Conservation (phyloP, 352 stramenopile genomes). For the Thalassiosira allenii region DNA sequence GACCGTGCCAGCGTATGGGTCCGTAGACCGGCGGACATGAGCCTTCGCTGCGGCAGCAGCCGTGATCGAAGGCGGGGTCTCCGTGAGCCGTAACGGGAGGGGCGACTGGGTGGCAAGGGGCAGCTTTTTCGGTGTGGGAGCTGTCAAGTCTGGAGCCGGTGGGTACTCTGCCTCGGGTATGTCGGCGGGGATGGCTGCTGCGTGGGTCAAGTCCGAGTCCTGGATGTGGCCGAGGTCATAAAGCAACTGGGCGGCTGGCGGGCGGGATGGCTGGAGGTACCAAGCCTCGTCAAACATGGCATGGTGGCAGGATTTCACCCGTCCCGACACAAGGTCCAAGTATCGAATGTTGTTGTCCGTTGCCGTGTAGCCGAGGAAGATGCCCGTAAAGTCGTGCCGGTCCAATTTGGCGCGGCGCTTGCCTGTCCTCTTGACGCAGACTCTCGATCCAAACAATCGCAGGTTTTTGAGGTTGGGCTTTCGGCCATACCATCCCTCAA, state of each 20-base stretch:
- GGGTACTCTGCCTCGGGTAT: too few relatives aligned
- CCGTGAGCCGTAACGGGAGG: neutral
- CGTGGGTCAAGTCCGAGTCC: neutral
- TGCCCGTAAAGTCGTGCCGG: conserved; percentile 41
- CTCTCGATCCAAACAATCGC: conserved; percentile 36
- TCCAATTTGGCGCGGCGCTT: conserved; percentile 32
- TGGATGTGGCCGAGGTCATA: conserved; percentile 24
- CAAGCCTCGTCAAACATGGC: conserved; percentile 48
- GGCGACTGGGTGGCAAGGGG: conserved; percentile 6
- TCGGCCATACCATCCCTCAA: conserved; percentile 21
- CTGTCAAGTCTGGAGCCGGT: neutral
- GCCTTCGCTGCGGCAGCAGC: conserved; percentile 4
- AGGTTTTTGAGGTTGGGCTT: conserved; percentile 36
- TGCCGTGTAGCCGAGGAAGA: conserved; percentile 62
- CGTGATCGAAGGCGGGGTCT: neutral
- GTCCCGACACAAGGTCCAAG: conserved; percentile 17
- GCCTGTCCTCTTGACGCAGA: conserved; percentile 33
- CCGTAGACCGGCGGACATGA: too few relatives aligned
- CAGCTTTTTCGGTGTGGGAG: too few relatives aligned
- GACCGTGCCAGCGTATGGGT: conserved; percentile 1
- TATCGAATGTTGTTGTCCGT: conserved; percentile 40
- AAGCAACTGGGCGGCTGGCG: conserved; percentile 26
- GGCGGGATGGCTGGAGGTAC: conserved; percentile 30
- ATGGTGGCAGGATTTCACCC: conserved; percentile 29
- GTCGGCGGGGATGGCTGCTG: neutral